phyloP scores from a whole-genome alignment of 2,329 filamentous ascomycete species.

The Lachnellula occidentalis region DNA sequence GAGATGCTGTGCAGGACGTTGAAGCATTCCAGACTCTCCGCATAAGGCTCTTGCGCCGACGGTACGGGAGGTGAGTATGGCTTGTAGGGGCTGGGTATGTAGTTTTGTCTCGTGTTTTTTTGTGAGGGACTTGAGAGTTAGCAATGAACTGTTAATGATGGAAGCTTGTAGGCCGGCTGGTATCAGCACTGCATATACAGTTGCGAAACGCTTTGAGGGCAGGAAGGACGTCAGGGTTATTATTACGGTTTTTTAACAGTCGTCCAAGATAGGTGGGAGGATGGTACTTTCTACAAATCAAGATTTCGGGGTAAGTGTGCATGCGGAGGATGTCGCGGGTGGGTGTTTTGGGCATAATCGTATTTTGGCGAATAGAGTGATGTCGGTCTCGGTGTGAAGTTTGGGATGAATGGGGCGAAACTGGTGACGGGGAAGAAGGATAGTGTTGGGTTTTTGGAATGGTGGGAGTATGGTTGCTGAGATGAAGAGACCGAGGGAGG shows the following conservation, averaged over 20 bases:
- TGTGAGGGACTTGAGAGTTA: no score
- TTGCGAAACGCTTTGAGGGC: not conserved
- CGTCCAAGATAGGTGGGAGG: constrained; percentile 7
- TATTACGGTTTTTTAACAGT: constrained; percentile 11
- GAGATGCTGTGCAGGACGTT: no score
- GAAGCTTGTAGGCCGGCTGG: constrained; percentile 5
- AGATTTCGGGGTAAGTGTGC: not conserved
- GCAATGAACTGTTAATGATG: no score
- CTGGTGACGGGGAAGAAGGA: not conserved
- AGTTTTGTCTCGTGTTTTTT: no score
- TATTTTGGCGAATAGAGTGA: not conserved
- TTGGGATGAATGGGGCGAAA: not conserved
- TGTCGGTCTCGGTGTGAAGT: not conserved
- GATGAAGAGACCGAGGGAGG: constrained; percentile 2
- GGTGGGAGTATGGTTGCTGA: constrained; percentile 1
- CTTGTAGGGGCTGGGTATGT: no score
- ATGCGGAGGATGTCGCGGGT: constrained; percentile 6
- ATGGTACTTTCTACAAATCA: not conserved
- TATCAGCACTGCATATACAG: constrained; percentile 3
- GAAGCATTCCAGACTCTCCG: no score
- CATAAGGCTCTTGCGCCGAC: no score
- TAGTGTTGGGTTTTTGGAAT: constrained; percentile 7
- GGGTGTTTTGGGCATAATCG: not conserved
- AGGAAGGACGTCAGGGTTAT: not conserved
- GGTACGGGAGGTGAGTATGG: no score